phyloP scores from a whole-genome alignment of 2,329 filamentous ascomycete species.

The Verticillium longisporum region DNA sequence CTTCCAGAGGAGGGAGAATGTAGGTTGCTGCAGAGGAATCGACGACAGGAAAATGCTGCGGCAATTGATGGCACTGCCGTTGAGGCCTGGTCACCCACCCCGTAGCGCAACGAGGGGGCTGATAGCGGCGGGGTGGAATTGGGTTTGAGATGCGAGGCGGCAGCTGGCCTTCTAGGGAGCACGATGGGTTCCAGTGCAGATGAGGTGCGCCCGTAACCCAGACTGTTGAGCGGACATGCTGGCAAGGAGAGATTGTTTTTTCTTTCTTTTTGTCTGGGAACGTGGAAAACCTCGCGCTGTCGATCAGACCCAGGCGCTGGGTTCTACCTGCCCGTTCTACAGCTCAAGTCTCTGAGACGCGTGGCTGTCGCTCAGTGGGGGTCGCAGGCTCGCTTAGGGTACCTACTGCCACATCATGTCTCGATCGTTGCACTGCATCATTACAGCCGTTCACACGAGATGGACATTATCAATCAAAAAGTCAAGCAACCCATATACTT shows the following conservation, averaged over 20 bases:
- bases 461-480: too few relatives aligned
- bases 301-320: not conserved
- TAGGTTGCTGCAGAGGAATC: not conserved
- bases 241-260: too few relatives aligned
- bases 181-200: not conserved
- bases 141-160: not conserved
- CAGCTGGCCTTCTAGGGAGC: not conserved
- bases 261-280: too few relatives aligned
- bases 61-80: not conserved
- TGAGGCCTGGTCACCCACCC: not conserved
- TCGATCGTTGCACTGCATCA: not conserved
- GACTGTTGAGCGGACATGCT: not conserved
- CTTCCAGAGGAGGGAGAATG: not conserved
- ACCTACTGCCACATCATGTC: too few relatives aligned
- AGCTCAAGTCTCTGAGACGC: not conserved
- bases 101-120: not conserved
- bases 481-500: too few relatives aligned
- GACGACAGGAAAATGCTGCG: not conserved
- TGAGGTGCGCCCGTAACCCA: not conserved
- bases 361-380: not conserved
- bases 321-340: not conserved
- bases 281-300: too few relatives aligned
- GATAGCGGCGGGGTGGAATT: not conserved
- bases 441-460: not conserved
- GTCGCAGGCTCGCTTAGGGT: not conserved